Conservation (phyloP, 2,329 filamentous ascomycete genomes). For the Exserohilum turcica region DNA sequence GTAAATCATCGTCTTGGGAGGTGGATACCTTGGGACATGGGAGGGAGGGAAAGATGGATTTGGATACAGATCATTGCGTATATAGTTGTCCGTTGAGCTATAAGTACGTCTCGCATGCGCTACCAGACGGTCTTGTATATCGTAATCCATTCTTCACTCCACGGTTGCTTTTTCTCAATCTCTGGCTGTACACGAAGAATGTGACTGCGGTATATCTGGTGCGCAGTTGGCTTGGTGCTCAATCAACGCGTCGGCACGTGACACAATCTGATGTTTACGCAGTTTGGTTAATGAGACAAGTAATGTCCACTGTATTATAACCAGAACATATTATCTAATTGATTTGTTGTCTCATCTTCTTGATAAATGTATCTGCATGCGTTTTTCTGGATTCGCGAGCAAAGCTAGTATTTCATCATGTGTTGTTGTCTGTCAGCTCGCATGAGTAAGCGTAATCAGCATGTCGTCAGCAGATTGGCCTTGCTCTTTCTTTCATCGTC, state of each 20-base stretch:
- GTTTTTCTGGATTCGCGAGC: neutral
- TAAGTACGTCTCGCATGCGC: constrained; percentile 9
- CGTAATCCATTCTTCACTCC: constrained; percentile 25
- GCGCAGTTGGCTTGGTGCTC: neutral
- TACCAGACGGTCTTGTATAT: constrained; percentile 19
- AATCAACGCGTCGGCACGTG: neutral
- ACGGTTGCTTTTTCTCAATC: neutral
- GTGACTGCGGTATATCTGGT: neutral
- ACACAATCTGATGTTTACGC: neutral
- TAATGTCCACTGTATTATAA: neutral
- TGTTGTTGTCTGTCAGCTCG: neutral
- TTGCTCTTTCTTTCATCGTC: neutral
- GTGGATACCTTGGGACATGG: constrained; percentile 31
- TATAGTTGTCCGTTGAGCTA: constrained; percentile 16
- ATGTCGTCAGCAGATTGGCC: neutral
- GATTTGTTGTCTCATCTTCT: too few relatives aligned
- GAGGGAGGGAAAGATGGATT: constrained; percentile 13
- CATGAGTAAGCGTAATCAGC: neutral
- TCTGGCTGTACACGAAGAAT: neutral
- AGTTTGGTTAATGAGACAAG: neutral
- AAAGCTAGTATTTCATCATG: neutral
- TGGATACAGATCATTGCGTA: constrained; percentile 29
- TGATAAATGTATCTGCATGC: too few relatives aligned
- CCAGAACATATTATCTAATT: neutral
- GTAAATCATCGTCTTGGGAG: constrained; percentile 37